These are phyloP conservation scores for Bertia moriformis DNA, from an alignment of 2,329 filamentous ascomycete species.

Conservation along the genomic window DNA sequence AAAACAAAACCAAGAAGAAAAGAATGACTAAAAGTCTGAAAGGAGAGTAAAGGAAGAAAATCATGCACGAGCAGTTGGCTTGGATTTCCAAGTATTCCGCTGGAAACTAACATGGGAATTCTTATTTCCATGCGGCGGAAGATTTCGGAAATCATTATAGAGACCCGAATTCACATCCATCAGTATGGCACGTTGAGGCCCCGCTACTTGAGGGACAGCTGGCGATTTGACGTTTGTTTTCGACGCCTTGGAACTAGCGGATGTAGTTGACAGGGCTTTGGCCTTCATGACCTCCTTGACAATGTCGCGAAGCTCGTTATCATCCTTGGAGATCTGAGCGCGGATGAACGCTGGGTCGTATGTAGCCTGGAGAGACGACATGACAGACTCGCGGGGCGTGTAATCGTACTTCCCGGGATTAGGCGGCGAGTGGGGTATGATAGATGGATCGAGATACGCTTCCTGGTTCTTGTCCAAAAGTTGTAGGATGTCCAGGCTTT, in stretches of 20 bases:
- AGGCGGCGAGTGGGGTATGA: conserved; percentile 43
- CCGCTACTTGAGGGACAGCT: too few relatives aligned
- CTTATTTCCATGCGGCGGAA: background rate
- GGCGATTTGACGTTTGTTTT: background rate
- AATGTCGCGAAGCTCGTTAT: conserved; percentile 1
- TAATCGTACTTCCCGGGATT: conserved; percentile 51
- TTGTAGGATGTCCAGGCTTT: conserved; percentile 69
- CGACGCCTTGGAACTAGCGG: background rate
- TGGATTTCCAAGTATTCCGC: background rate
- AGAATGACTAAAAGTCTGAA: too few relatives aligned
- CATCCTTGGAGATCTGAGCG: background rate
- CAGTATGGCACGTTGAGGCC: background rate
- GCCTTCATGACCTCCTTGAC: background rate
- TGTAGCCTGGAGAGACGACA: conserved; percentile 24
- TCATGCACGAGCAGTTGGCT: background rate
- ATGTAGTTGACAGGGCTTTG: background rate
- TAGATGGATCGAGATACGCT: conserved; percentile 54
- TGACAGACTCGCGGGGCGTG: conserved; percentile 59
- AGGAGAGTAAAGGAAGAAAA: background rate
- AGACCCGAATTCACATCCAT: background rate
- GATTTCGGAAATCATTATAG: background rate
- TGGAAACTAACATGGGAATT: background rate
- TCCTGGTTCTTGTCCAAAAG: conserved; percentile 59
- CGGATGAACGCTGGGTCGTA: background rate
- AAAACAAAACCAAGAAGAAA: too few relatives aligned